Base-by-base conservation (phyloP, 2,329 filamentous ascomycete species). In the Aspergillus viridinutans region DNA sequence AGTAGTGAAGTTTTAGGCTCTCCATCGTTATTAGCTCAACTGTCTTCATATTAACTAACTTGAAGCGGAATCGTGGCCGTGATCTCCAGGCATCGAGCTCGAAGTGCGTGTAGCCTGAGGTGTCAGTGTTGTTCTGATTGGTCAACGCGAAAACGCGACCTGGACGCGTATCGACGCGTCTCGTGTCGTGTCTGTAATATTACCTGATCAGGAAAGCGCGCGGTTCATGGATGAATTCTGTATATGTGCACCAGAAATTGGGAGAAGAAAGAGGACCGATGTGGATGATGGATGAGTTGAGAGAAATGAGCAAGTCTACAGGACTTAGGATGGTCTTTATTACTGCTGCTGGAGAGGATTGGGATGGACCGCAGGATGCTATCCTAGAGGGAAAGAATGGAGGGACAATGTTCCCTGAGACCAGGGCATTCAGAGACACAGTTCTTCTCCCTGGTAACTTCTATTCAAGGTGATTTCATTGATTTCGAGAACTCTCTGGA, bases 41-140 rank as follows among this genome's bases (percentile, higher is more conserved):
- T 35, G 32, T 35, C 29, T 32, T 32, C 29, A 14, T 5, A 32
- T 32, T 5, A 14, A 14, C 29, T 32, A 32, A 32, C 29, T 35
- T 9, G 40, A 43, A 43, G 21, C 12, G 40, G 40, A 43, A 20
- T 21, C 40, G 21, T 10, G 40, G 14, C 14, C 10, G 40, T 9
- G 40, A 43, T 43, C 40, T 43, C 21, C 40, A 43, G 40, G 40
- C 40, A 21, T 43, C 40, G 3, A 10, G 14, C 20, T 4, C 40
- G 3, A 43, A 5, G 32, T 38, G 32, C 14, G 7, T 25, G 12
- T 28, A 47, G 32, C 40, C 21, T 53, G 53, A 50, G 35, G 26
- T 8, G 25, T 47, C 40, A 48, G 3, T 17, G 38, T n/a, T 17
- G 14, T 76, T 49, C 82, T 55, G 45, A 57, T 61, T 61, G 59